Base-by-base conservation (phyloP, 495 filamentous ascomycete genomes). In the Cenococcum geophilum region DNA sequence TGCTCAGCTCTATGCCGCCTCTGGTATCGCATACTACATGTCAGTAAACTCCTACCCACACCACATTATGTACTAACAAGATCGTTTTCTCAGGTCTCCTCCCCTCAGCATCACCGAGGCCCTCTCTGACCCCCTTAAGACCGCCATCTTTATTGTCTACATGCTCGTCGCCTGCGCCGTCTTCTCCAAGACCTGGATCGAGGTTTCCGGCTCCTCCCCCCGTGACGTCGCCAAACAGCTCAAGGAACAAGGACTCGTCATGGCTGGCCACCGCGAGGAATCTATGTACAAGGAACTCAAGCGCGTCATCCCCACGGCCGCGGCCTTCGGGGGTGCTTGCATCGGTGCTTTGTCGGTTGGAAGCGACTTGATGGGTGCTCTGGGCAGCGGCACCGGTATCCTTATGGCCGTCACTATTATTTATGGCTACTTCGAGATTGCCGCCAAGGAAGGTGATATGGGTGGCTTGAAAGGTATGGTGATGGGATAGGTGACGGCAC, bases 251-350 rank as follows among this genome's bases (percentile, higher is more conserved):
- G 92, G 95, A 70, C 86, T 99, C 53, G 91, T 97, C 69, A 99
- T 99, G 95, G 93, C 95, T 69, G 95, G 95, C 64, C 95, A 99
- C 78, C 86, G 95, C 78, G 95, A 99, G 77, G 91, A 97, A 82
- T 95, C 89, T 82, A 97, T 97, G 95, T 99, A 99, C 84, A 95
- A 93, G 83, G 95, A 99, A 74, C 82, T 99, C 58, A 99, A 99
- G 87, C 85, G 95, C 68, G 91, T 99, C 68, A 99, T 99, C 62
- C 95, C 95, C 60, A 96, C 92, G 48, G 95, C 95, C 57, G 95
- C 95, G 64, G 93, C 95, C 61, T 99, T 99, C 69, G 95, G 95
- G 77, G 95, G 95, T 79, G 95, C 95, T 62, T 97, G 92, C 81
- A 99, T 99, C 82, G 95, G 95, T 76, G 95, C 88, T 68, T 83